Evolutionary conservation across 2,329 filamentous ascomycete genomes (phyloP).

Genomic region (Fusarium citri): DNA sequence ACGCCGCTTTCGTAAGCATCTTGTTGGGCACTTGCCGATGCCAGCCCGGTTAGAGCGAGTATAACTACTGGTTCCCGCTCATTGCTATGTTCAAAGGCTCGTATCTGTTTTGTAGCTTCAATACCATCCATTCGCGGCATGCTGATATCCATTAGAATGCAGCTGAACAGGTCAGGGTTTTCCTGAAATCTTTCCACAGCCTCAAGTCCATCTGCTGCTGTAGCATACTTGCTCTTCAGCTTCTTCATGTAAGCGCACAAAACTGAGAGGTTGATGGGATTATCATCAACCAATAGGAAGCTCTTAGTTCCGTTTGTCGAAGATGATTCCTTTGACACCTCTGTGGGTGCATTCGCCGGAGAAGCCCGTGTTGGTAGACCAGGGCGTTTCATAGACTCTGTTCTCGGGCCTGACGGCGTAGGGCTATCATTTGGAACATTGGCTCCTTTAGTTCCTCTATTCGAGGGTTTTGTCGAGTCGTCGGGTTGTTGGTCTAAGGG

Average conservation of each 20-base stretch:
- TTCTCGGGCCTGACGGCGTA: background rate
- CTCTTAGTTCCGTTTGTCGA: conserved; percentile 1
- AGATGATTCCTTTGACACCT: background rate
- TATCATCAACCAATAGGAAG: conserved; percentile 41
- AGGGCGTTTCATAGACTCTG: conserved; percentile 3
- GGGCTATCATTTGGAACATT: background rate
- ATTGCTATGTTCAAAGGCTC: conserved; percentile 59
- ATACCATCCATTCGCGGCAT: conserved; percentile 69
- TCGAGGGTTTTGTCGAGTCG: background rate
- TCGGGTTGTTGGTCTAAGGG: background rate
- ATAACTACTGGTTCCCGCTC: conserved; percentile 57
- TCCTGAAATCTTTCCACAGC: conserved; percentile 48
- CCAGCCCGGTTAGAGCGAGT: conserved; percentile 65
- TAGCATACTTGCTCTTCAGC: conserved; percentile 45
- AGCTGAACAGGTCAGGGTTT: conserved; percentile 43
- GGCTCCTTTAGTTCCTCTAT: background rate
- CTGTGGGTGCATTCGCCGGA: background rate
- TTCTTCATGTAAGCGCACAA: conserved; percentile 50
- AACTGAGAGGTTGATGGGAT: conserved; percentile 39
- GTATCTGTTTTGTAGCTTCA: conserved; percentile 60
- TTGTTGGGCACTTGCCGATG: conserved; percentile 60
- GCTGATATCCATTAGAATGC: conserved; percentile 61
- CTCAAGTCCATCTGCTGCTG: conserved; percentile 51
- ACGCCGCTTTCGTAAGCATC: conserved; percentile 65
- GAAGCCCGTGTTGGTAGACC: background rate